Evolutionary conservation across 148 eudicot genomes (phyloP).

Genomic region (Rhododendron vialii): DNA sequence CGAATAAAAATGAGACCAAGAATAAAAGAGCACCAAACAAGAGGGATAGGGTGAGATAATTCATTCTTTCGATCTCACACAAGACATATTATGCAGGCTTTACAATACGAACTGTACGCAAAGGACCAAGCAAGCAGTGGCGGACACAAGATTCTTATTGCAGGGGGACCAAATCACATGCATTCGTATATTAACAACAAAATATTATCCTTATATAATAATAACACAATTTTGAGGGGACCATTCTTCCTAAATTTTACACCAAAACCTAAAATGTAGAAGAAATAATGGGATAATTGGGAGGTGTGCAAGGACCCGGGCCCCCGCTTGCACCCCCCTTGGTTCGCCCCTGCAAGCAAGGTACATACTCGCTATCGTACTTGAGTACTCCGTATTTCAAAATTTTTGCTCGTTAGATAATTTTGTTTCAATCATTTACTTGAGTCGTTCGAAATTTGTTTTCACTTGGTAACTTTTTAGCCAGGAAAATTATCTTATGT

Average conservation of each 20-base stretch:
- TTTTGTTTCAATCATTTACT: not conserved
- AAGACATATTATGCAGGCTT: not conserved
- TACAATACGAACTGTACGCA: not conserved
- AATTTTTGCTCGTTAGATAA: not conserved
- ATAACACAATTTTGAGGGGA: too few species aligned
- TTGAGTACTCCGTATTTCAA: not conserved
- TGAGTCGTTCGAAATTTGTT: not conserved
- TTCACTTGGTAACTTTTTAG: not conserved
- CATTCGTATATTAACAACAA: too few species aligned
- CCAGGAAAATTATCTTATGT: not conserved
- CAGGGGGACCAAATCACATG: too few species aligned
- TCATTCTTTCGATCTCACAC: constrained; percentile 1
- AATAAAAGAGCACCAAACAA: not conserved
- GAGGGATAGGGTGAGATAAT: not conserved
- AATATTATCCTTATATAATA: too few species aligned
- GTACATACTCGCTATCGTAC: not conserved
- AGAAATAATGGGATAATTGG: too few species aligned
- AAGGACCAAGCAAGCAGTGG: not conserved
- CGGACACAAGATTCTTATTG: too few species aligned
- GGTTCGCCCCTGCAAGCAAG: not conserved
- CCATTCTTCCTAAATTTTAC: too few species aligned
- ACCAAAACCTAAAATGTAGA: too few species aligned
- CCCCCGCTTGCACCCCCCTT: too few species aligned
- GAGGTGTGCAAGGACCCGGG: too few species aligned
- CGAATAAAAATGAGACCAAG: not conserved